Conservation (phyloP, 495 filamentous ascomycete genomes). For the Penicillium fimorum region DNA sequence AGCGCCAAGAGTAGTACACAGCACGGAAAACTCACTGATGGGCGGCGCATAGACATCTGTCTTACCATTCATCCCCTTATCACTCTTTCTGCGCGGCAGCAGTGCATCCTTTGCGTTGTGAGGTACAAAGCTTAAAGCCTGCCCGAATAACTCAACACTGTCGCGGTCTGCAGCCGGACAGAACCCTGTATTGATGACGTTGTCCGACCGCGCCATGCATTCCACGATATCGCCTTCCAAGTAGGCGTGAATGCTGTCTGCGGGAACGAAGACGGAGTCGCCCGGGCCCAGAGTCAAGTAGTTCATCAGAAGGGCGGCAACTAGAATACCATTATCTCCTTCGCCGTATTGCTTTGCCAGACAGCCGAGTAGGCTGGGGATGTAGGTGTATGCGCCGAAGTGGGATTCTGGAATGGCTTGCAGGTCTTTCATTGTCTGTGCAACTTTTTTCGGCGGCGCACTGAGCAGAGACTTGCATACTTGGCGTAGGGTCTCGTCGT, state of each 20-base stretch:
- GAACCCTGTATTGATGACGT: constrained; percentile 75
- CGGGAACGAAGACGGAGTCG: constrained; percentile 71
- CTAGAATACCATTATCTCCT: constrained; percentile 56
- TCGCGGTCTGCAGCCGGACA: constrained; percentile 64
- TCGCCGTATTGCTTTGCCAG: constrained; percentile 62
- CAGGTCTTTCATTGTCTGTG: constrained; percentile 50
- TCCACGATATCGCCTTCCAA: constrained; percentile 77
- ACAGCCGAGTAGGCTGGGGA: constrained; percentile 61
- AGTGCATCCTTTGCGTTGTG: constrained; percentile 55
- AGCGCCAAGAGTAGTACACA: constrained; percentile 55
- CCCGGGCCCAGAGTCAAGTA: constrained; percentile 64
- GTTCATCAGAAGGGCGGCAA: constrained; percentile 70
- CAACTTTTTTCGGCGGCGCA: constrained; percentile 51
- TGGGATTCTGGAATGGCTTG: constrained; percentile 42
- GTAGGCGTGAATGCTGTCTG: constrained; percentile 78
- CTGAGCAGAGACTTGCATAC: constrained; percentile 58
- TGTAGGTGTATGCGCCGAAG: constrained; percentile 56
- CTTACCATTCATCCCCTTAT: constrained; percentile 55
- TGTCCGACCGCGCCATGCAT: constrained; percentile 81
- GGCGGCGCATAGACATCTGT: constrained; percentile 65
- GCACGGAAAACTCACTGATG: constrained; percentile 69
- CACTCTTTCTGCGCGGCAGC: constrained; percentile 46
- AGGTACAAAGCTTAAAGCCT: constrained; percentile 59
- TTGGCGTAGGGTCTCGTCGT: constrained; percentile 58
- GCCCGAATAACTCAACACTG: constrained; percentile 59